phyloP scores from a whole-genome alignment of 2,329 filamentous ascomycete species.

The Ophiocordyceps camponoti-leonardi region DNA sequence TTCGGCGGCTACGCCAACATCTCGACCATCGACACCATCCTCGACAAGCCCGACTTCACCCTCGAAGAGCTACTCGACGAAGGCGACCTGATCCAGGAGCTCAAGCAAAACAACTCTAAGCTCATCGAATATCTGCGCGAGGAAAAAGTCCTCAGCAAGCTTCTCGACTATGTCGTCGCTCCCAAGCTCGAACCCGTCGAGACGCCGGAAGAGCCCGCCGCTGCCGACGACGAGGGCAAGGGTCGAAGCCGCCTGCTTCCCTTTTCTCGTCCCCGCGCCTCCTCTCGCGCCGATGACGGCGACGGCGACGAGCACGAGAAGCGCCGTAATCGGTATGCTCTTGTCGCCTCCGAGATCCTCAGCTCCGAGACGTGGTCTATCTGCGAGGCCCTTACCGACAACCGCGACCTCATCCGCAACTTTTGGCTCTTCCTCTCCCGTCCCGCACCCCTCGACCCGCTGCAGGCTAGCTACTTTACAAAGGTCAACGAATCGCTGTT shows the following conservation, averaged over 20 bases:
- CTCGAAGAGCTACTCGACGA: slow-evolving; percentile 94
- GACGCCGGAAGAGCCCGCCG: slow-evolving; percentile 25
- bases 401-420: slow-evolving; percentile 55
- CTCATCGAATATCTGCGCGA: slow-evolving; percentile 91
- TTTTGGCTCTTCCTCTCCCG: slow-evolving; percentile 87
- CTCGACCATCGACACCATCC: slow-evolving; percentile 88
- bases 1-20: slow-evolving; percentile 98
- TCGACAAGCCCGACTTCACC: slow-evolving; percentile 90
- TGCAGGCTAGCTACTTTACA: slow-evolving; percentile 95
- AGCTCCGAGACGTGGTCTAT: slow-evolving; percentile 97
- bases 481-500: slow-evolving; percentile 97
- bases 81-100: slow-evolving; percentile 87
- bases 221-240: slow-evolving; percentile 30
- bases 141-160: slow-evolving; percentile 63
- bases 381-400: slow-evolving; percentile 79
- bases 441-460: slow-evolving; percentile 71
- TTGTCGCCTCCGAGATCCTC: slow-evolving; percentile 80
- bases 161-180: slow-evolving; percentile 84
- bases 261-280: slow-evolving; percentile 34
- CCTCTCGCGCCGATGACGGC: slow-evolving; percentile 31
- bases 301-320: slow-evolving; percentile 70
- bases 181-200: slow-evolving; percentile 47
- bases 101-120: slow-evolving; percentile 96
- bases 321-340: slow-evolving; percentile 83
- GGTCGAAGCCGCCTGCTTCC: slow-evolving; percentile 23